These are phyloP conservation scores for Herpotrichia juniperi DNA, from an alignment of 2,329 filamentous ascomycete genomes.

Conservation along the genomic window DNA sequence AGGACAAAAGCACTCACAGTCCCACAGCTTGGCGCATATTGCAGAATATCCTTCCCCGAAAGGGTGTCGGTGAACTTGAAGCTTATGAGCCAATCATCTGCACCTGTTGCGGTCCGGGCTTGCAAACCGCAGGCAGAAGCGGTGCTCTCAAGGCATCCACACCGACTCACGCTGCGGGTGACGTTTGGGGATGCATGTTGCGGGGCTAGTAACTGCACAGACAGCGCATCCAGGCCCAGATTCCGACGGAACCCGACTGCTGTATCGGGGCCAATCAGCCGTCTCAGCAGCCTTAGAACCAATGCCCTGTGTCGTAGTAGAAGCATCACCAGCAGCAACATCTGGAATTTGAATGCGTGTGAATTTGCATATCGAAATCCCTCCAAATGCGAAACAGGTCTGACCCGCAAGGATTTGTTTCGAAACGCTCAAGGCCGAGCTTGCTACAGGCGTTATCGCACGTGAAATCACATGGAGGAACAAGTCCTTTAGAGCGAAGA, in stretches of 20 bases:
- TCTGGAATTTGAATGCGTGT: constrained; percentile 2
- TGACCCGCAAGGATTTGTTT: constrained; percentile 3
- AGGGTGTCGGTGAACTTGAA: constrained; percentile 32
- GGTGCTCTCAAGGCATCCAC: constrained; percentile 32
- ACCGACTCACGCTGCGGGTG: constrained; percentile 37
- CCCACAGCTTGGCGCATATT: constrained; percentile 35
- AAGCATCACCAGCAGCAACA: constrained; percentile 12
- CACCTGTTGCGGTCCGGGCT: background rate
- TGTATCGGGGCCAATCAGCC: constrained; percentile 26
- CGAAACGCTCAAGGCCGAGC: constrained; percentile 1
- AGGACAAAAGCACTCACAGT: constrained; percentile 18
- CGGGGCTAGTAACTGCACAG: constrained; percentile 32
- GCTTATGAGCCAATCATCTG: constrained; percentile 22
- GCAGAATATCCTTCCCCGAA: constrained; percentile 30
- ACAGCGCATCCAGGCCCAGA: constrained; percentile 40
- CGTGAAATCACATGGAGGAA: background rate
- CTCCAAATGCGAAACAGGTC: constrained; percentile 5
- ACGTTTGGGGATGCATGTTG: constrained; percentile 21
- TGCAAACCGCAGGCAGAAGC: constrained; percentile 12
- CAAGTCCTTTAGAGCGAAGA: background rate
- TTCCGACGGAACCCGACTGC: constrained; percentile 22
- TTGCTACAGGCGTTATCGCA: constrained; percentile 2
- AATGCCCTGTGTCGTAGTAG: constrained; percentile 19
- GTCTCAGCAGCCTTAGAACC: constrained; percentile 21
- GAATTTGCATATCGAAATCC: background rate